A percentile compares a stretch with the other conserved stretches of the same genome.
Evolutionary conservation across 495 filamentous ascomycete species (phyloP).

Genomic region (Lepidopterella palustris): DNA sequence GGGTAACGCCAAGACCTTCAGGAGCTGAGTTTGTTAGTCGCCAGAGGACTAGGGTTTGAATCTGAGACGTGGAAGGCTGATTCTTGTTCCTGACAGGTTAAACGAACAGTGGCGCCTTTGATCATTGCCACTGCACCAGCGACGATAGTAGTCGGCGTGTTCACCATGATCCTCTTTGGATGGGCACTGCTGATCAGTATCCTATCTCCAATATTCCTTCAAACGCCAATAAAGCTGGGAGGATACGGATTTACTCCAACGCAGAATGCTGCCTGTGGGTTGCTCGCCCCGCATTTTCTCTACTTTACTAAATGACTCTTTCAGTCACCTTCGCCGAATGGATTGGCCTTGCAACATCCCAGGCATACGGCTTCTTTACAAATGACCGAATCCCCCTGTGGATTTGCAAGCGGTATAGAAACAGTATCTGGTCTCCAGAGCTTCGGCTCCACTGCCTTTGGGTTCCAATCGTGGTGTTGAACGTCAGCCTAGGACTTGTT

Average conservation of each 20-base stretch:
- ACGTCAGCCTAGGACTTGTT: slow-evolving; percentile 11
- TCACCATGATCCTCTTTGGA: background rate
- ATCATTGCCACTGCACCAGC: background rate
- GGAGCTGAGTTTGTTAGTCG: background rate
- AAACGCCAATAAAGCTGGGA: background rate
- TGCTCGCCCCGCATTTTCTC: slow-evolving; percentile 1
- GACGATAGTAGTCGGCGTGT: background rate
- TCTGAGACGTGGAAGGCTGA: background rate
- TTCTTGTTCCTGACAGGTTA: background rate
- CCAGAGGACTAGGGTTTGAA: background rate
- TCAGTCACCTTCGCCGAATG: slow-evolving; percentile 8
- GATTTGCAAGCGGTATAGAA: background rate
- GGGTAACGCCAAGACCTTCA: background rate
- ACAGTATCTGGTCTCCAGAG: slow-evolving; percentile 10
- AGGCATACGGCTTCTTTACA: slow-evolving; percentile 11
- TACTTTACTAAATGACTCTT: slow-evolving; percentile 2
- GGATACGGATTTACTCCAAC: background rate
- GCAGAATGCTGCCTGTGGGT: slow-evolving; percentile 2
- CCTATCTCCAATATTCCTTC: background rate
- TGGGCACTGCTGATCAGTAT: background rate
- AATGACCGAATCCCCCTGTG: slow-evolving; percentile 12
- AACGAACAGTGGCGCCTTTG: background rate
- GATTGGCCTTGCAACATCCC: slow-evolving; percentile 10
- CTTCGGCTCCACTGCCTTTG: slow-evolving; percentile 4
- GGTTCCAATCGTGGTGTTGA: slow-evolving; percentile 1